These are phyloP conservation scores for Cordyceps farinosa DNA, from an alignment of 2,329 filamentous ascomycete genomes.

Conservation along the genomic window DNA sequence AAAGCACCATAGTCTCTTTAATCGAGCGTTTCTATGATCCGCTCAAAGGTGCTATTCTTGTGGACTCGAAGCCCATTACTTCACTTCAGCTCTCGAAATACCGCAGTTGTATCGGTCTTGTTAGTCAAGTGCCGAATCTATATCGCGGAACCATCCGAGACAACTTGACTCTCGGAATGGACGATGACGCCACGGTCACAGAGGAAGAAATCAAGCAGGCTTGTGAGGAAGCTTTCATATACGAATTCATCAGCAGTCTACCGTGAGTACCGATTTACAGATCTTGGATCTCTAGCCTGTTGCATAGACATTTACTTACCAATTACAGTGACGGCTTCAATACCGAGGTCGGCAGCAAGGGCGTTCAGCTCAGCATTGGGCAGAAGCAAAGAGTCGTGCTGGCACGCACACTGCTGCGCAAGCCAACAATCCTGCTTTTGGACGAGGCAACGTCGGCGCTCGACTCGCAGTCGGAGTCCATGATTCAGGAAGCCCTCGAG, in stretches of 20 bases:
- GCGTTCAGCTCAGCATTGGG: neutral
- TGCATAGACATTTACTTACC: neutral
- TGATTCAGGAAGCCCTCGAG: constrained; percentile 54
- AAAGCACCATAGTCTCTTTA: neutral
- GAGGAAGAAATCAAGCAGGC: neutral
- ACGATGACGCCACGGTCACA: neutral
- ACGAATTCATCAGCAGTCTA: neutral
- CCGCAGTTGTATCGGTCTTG: neutral
- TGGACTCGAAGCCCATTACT: neutral
- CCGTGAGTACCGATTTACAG: neutral
- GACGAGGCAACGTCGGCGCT: constrained; percentile 67
- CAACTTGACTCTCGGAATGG: neutral
- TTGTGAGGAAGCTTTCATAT: neutral
- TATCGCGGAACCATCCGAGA: neutral
- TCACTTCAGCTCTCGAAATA: neutral
- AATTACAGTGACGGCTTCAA: neutral
- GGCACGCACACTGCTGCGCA: neutral
- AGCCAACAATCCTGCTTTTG: constrained; percentile 51
- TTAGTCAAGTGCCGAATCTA: neutral
- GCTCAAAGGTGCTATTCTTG: neutral
- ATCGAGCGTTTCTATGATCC: neutral
- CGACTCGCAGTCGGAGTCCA: constrained; percentile 53
- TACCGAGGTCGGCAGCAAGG: neutral
- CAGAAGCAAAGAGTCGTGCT: neutral
- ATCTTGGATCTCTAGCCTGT: neutral